Percentiles rank a stretch among this genome's conserved stretches.
These are phyloP conservation scores for Penicillium fuscoglaucum DNA, from an alignment of 2,329 filamentous ascomycete species.

Conservation along the genomic window DNA sequence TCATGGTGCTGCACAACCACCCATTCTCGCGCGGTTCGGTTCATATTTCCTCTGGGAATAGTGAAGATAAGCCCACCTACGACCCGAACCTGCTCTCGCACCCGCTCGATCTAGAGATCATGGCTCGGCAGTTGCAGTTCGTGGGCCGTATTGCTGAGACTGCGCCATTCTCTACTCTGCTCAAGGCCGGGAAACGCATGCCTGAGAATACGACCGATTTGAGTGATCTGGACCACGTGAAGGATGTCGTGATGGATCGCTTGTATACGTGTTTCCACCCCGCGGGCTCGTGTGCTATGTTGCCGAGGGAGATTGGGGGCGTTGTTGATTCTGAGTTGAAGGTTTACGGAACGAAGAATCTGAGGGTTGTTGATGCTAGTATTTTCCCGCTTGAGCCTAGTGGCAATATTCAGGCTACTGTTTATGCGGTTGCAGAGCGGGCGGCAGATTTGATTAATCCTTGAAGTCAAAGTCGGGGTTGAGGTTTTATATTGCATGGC, in stretches of 20 bases:
- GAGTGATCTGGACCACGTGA: conserved; percentile 17
- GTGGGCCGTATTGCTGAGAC: conserved; percentile 25
- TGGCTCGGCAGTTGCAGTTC: conserved; percentile 33
- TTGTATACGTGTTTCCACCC: conserved; percentile 32
- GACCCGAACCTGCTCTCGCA: conserved; percentile 49
- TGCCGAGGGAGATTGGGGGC: conserved; percentile 27
- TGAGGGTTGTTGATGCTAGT: conserved; percentile 40
- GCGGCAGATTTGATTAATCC: conserved; percentile 28
- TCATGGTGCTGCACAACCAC: conserved; percentile 28
- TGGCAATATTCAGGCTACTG: conserved; percentile 39
- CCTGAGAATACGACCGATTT: conserved; percentile 13
- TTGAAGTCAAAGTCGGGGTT: background rate
- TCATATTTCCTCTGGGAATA: conserved; percentile 34
- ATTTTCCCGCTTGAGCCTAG: conserved; percentile 38
- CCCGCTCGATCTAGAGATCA: conserved; percentile 46
- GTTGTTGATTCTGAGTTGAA: conserved; percentile 31
- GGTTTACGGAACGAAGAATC: conserved; percentile 33
- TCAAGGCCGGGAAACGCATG: conserved; percentile 18
- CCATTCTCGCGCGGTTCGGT: conserved; percentile 37
- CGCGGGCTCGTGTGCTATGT: conserved; percentile 37
- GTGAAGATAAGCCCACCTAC: conserved; percentile 41
- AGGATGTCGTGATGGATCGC: conserved; percentile 25
- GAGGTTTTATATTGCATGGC: background rate
- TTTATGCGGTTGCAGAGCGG: conserved; percentile 41
- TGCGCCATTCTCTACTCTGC: conserved; percentile 17